Percentiles rank a stretch among this genome's conserved stretches.
phyloP scores from a whole-genome alignment of 495 filamentous ascomycete species.

The Pseudoneurospora amorphoporcata region DNA sequence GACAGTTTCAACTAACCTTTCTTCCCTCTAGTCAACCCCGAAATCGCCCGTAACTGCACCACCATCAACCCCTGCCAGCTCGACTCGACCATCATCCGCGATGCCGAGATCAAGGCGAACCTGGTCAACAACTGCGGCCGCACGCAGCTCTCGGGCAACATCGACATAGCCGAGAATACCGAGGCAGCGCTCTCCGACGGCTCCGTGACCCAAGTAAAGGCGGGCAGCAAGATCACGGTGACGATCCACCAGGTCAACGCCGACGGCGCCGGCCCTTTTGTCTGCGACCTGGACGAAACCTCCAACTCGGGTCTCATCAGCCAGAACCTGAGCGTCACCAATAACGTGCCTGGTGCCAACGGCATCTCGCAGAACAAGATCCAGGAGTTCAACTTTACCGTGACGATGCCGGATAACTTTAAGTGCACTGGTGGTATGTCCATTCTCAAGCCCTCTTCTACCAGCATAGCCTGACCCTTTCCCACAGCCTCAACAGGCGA shows the following conservation, averaged over 20 bases:
- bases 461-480: background rate
- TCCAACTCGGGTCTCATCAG: constrained; percentile 34
- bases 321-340: constrained; percentile 30
- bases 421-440: constrained; percentile 29
- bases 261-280: constrained; percentile 45
- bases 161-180: constrained; percentile 44
- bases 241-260: constrained; percentile 47
- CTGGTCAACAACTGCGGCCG: constrained; percentile 40
- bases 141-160: constrained; percentile 41
- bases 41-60: constrained; percentile 38
- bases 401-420: constrained; percentile 32
- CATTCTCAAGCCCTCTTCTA: background rate
- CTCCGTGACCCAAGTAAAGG: constrained; percentile 33
- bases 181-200: constrained; percentile 35
- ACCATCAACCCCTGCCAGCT: constrained; percentile 43
- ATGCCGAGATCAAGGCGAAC: constrained; percentile 36
- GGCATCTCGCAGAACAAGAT: constrained; percentile 37
- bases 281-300: constrained; percentile 37
- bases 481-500: constrained; percentile 31
- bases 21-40: constrained; percentile 21
- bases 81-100: constrained; percentile 43
- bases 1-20: background rate
- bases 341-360: constrained; percentile 37
- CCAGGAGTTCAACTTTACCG: constrained; percentile 34
- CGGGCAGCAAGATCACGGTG: constrained; percentile 27